Base-by-base conservation (phyloP, 148 eudicot genomes). In the Selenicereus undatus region DNA sequence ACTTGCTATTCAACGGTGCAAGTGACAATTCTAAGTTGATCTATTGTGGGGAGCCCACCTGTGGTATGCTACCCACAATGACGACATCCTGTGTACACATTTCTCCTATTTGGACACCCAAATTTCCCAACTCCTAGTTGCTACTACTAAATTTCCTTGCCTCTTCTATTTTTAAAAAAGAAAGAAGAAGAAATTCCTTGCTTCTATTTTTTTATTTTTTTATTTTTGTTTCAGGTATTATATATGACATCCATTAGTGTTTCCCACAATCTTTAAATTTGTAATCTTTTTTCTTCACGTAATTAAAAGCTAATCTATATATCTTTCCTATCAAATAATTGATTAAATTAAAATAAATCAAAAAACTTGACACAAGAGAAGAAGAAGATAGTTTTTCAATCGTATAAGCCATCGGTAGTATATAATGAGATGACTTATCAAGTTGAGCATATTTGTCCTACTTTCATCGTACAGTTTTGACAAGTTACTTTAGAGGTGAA, bases 61-160 rank as follows among this genome's bases (percentile, higher is more conserved):
- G 3, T 29, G 43, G 11, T 30, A 56, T 54, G 70, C 18, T 54
- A 16, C 21, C 6, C 45, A 21, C 39, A 48, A 80, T 84, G 86
- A 71, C 86, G 83, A 84, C 86, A 84, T 76, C 76, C 13, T 84
- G 86, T 76, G 22, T 12, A 76, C 77, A 76, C 65, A 39, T 35
- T 58, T 39, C 16, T 27, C 22, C 27, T n/a, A 27, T 83, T 42
- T 54, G 77, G 21, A 51, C 16, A 69, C 60, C 54, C 80, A 76
- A 27, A 6, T 10, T 26, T 29, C 17, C 35, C 4, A 12, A 66
- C 32, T 66, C 12, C 36, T 66, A 64, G 12, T 64, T n/a, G 8
- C 71, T 66, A 11, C 18, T 66, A 12, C 71, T 11, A 66, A 27
- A 11, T 56, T 20, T 18, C 22, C 16, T 20, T 56, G 20, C 62